Evolutionary conservation across 2,329 filamentous ascomycete genomes (phyloP), one percentile per base, ranked within the genome.

Genomic region (Colletotrichum sp.): DNA sequence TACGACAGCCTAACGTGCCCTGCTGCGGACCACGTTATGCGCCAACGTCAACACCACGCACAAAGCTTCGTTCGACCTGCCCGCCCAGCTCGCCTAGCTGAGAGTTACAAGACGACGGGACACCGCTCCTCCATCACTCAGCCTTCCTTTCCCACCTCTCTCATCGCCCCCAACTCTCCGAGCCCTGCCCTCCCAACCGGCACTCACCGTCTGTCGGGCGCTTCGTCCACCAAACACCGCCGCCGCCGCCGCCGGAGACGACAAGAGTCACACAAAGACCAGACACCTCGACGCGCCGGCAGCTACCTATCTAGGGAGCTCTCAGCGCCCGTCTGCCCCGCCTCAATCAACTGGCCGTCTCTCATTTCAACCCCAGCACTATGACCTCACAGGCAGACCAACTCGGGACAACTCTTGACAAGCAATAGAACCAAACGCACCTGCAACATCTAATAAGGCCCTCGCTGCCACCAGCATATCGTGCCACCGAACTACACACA

Each of bases 361-460:
- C 68, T 68, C 63, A 32, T 66, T 67, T 67, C 52, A 10, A 68
- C 63, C 68, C 68, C 72, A 72, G 68, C 73, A 73, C 32, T 71
- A 76, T 77, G 76, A 77, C 76, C 76, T 77, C 76, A 77, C 65
- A 68, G 55, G 34, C 69, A 68, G 39, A 74, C 68, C 68, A 71
- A 36, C 36, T 66, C 62, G 60, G 32, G 62, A 55, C 66, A 66
- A 18, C 55, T 71, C 39, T 66, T 73, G 30, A 26, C 26, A 64
- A 73, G 39, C 57, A 68, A 39, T 62, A 66, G 30, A 49, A 49
- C 36, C 52, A 67, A 36, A 70, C 18, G 30, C n/a, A 30, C 34
- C 21, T 24, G n/a, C 30, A 65, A 26, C 39, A 49, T 49, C 62
- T 52, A 39, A 18, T 39, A 63, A 49, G 36, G 32, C 36, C 13